phyloP scores from a whole-genome alignment of 331 rosid genomes.

The Malus hybrid region DNA sequence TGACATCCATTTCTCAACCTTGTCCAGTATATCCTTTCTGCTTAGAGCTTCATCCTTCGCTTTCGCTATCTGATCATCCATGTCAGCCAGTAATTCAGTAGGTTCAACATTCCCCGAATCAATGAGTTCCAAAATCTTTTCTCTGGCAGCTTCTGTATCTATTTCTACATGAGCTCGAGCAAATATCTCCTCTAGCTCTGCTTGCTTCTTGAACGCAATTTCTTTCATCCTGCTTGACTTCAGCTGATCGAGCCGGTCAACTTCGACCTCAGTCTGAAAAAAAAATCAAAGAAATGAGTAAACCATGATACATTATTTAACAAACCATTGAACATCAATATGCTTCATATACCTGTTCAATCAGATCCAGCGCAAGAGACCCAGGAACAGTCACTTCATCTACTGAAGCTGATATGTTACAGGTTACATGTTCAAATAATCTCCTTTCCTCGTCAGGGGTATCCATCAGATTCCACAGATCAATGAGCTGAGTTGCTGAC shows the following conservation, averaged over 20 bases:
- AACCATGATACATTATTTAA: conserved; percentile 3
- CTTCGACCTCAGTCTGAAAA: conserved; percentile 81
- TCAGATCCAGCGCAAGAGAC: conserved; percentile 81
- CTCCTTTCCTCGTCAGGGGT: conserved; percentile 77
- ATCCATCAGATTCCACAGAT: conserved; percentile 98
- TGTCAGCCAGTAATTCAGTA: conserved; percentile 69
- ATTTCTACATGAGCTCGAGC: conserved; percentile 69
- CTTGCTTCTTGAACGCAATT: conserved; percentile 85
- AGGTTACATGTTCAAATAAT: conserved; percentile 84
- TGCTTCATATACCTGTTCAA: conserved; percentile 64
- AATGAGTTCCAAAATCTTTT: conserved; percentile 65
- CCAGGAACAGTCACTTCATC: conserved; percentile 95
- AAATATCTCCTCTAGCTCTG: conserved; percentile 81
- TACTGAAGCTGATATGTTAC: conserved; percentile 82
- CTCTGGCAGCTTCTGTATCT: conserved; percentile 76
- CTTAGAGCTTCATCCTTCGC: conserved; percentile 87
- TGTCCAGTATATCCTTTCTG: conserved; percentile 84
- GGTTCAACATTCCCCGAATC: conserved; percentile 81
- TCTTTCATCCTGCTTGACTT: conserved; percentile 95
- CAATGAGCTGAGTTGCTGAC: conserved; percentile 66
- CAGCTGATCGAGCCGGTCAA: conserved; percentile 88
- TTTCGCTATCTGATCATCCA: conserved; percentile 79
- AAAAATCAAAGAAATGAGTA: conserved; percentile 6
- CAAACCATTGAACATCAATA: conserved; percentile 5
- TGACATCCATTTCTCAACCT: conserved; percentile 97